A percentile compares a stretch with the other conserved stretches of the same genome.
Evolutionary conservation across 805 yeast genomes (phyloP).

Genomic region (Cyberlindnera mycetangii): DNA sequence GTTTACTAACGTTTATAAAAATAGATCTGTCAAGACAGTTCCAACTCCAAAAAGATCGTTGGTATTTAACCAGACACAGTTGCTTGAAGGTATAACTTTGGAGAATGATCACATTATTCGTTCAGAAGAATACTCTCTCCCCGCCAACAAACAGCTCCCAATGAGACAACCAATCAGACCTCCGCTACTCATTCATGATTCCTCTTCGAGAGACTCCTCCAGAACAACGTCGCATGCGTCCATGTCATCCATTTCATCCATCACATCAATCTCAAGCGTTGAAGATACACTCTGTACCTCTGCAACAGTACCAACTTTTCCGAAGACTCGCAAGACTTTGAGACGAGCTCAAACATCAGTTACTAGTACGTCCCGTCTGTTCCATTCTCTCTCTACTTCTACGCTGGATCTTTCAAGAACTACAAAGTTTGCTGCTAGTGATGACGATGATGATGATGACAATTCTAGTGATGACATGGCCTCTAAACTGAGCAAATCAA

Average conservation of each 20-base stretch:
- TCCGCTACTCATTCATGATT: slow-evolving; percentile 9
- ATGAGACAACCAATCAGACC: slow-evolving; percentile 10
- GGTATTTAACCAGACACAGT: slow-evolving; percentile 10
- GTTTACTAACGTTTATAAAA: slow-evolving; percentile 8
- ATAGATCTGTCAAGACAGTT: slow-evolving; percentile 5
- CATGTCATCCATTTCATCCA: slow-evolving; percentile 23
- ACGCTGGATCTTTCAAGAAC: slow-evolving; percentile 18
- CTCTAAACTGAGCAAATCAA: slow-evolving; percentile 2
- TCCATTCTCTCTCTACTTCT: slow-evolving; percentile 21
- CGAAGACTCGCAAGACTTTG: slow-evolving; percentile 15
- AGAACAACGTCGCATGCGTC: slow-evolving; percentile 26
- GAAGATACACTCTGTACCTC: slow-evolving; percentile 14
- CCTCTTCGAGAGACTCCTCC: slow-evolving; percentile 12
- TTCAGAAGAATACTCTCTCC: slow-evolving; percentile 9
- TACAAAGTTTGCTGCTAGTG: background rate
- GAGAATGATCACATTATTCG: slow-evolving; percentile 2
- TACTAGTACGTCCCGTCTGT: slow-evolving; percentile 11
- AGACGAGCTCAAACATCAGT: slow-evolving; percentile 25
- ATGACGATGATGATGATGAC: slow-evolving; percentile 13
- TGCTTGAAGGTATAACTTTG: slow-evolving; percentile 9
- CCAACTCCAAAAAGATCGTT: slow-evolving; percentile 23
- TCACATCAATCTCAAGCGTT: slow-evolving; percentile 24
- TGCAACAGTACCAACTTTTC: slow-evolving; percentile 5
- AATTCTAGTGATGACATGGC: slow-evolving; percentile 9
- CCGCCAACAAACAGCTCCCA: slow-evolving; percentile 3